Evolutionary conservation across 2,329 filamentous ascomycete genomes (phyloP).

Genomic region (Sclerotinia minor): DNA sequence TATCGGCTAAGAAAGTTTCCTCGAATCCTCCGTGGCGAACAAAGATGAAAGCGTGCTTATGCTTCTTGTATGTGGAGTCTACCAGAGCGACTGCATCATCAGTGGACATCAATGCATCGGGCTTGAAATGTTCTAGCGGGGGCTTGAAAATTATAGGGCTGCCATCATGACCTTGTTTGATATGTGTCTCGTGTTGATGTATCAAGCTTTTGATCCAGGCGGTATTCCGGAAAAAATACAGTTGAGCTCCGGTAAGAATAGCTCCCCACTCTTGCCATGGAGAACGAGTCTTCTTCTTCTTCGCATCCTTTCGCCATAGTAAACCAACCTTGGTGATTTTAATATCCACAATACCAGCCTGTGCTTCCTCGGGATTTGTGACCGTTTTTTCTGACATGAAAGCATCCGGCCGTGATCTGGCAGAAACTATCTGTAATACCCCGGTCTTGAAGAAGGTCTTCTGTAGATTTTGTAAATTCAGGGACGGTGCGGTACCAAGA

Average conservation of each 20-base stretch:
- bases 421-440: conserved; percentile 91
- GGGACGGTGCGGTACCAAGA: conserved; percentile 69
- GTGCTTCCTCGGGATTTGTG: conserved; percentile 80
- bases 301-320: conserved; percentile 89
- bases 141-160: conserved; percentile 87
- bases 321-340: conserved; percentile 95
- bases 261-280: conserved; percentile 99
- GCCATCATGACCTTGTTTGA: conserved; percentile 73
- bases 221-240: conserved; percentile 95
- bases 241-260: conserved; percentile 90
- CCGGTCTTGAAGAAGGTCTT: conserved; percentile 89
- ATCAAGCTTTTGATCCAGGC: conserved; percentile 90
- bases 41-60: conserved; percentile 93
- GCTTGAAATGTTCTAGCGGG: conserved; percentile 87
- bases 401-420: conserved; percentile 87
- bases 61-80: conserved; percentile 85
- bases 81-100: conserved; percentile 87
- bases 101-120: conserved; percentile 89
- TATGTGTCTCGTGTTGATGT: conserved; percentile 79
- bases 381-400: conserved; percentile 89
- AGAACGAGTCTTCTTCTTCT: conserved; percentile 90
- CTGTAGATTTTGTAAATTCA: conserved; percentile 81
- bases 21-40: conserved; percentile 84
- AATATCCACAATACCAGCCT: conserved; percentile 93
- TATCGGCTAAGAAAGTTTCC: conserved; percentile 87